These are phyloP conservation scores for Sporobolomyces phaffii DNA, from an alignment of 768 basidiomycete species.

Conservation along the genomic window DNA sequence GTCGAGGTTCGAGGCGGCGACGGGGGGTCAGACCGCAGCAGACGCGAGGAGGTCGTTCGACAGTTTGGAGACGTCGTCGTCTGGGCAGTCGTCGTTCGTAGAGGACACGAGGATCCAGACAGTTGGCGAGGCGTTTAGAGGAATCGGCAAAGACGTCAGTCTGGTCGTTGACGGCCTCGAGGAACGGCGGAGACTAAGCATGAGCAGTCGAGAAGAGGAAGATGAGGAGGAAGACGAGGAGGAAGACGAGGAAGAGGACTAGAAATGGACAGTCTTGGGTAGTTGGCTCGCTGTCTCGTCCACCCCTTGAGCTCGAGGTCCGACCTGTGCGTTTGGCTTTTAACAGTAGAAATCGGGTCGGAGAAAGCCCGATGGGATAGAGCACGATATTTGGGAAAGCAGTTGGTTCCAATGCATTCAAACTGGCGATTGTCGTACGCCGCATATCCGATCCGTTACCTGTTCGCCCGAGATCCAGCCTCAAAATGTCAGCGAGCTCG, in stretches of 20 bases:
- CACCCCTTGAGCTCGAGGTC: too few species aligned
- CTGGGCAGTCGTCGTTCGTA: not conserved
- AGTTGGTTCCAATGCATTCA: too few species aligned
- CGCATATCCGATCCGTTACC: slow-evolving; percentile 64
- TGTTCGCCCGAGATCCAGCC: slow-evolving; percentile 43
- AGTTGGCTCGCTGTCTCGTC: too few species aligned
- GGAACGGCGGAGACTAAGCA: slow-evolving; percentile 52
- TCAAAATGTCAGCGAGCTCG: too few species aligned
- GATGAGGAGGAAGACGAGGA: slow-evolving; percentile 56
- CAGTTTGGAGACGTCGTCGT: not conserved
- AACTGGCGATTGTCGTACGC: slow-evolving; percentile 30
- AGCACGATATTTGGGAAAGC: too few species aligned
- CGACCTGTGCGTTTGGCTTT: too few species aligned
- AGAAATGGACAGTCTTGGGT: not conserved
- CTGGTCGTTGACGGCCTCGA: slow-evolving; percentile 51
- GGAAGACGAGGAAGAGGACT: not conserved
- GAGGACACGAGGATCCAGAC: slow-evolving; percentile 47
- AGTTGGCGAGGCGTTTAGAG: slow-evolving; percentile 37
- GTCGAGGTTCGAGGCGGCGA: slow-evolving; percentile 49
- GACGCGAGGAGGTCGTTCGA: not conserved
- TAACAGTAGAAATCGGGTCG: too few species aligned
- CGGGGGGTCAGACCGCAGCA: too few species aligned
- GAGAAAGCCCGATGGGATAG: too few species aligned
- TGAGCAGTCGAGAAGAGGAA: slow-evolving; percentile 47
- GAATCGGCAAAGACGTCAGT: slow-evolving; percentile 43